Conservation (phyloP, 768 basidiomycete species). For the Solioccasus polychromus region DNA sequence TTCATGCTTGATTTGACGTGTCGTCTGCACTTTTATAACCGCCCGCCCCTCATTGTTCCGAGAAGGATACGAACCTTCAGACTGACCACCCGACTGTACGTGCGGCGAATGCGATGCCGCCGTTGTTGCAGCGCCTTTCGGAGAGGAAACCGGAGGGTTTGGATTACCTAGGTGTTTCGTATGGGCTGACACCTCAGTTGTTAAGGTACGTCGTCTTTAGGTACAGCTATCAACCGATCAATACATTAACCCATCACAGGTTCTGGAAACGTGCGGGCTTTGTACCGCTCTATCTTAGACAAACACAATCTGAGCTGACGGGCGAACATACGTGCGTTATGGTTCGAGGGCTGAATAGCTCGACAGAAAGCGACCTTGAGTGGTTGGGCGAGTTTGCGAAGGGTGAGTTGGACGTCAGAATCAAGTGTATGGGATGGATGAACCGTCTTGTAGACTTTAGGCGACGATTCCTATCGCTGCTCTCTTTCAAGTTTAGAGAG, state of each 20-base stretch:
- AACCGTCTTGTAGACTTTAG: conserved; percentile 98
- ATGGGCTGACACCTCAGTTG: conserved; percentile 85
- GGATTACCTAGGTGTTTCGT: conserved; percentile 96
- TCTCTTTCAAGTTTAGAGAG: conserved; percentile 94
- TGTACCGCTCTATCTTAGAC: conserved; percentile 88
- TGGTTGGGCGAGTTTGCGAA: conserved; percentile 91
- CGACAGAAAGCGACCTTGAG: conserved; percentile 55
- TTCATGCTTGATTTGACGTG: conserved; percentile 1
- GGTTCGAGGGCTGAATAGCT: conserved; percentile 81
- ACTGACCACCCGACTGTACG: conserved; percentile 78
- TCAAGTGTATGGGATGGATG: neutral
- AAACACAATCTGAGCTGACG: conserved; percentile 91
- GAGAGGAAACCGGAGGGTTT: conserved; percentile 87
- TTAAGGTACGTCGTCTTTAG: conserved; percentile 49
- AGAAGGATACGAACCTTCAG: conserved; percentile 54
- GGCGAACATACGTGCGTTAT: conserved; percentile 97
- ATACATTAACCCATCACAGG: too few relatives aligned
- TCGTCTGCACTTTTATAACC: neutral
- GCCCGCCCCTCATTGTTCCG: neutral
- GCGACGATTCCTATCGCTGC: conserved; percentile 78
- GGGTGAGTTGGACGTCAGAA: conserved; percentile 42
- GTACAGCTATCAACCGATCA: neutral
- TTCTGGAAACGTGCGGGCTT: conserved; percentile 98
- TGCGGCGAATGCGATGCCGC: conserved; percentile 78
- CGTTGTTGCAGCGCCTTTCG: conserved; percentile 83